These are phyloP conservation scores for Akanthomyces lecanii DNA, from an alignment of 2,329 filamentous ascomycete species.

Conservation along the genomic window DNA sequence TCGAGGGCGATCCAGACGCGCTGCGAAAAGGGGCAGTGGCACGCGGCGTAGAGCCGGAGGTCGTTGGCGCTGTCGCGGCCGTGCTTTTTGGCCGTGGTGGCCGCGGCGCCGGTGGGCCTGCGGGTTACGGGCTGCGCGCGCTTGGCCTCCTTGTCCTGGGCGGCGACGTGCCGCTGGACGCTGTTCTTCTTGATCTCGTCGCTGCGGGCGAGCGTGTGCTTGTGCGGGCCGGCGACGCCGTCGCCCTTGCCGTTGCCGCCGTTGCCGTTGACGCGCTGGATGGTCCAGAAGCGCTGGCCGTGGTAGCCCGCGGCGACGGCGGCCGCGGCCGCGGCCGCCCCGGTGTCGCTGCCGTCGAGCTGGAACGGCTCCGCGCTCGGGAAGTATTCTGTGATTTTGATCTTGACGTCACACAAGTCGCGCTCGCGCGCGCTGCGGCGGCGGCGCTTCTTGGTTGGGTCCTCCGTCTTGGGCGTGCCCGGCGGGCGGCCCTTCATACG, in stretches of 20 bases:
- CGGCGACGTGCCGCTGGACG: conserved; percentile 61
- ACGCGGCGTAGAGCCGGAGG: conserved; percentile 75
- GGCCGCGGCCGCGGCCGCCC: conserved; percentile 18
- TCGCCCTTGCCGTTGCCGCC: conserved; percentile 69
- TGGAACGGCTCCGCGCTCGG: conserved; percentile 41
- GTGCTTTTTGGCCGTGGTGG: conserved; percentile 65
- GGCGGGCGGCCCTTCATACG: conserved; percentile 74
- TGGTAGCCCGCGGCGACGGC: conserved; percentile 36
- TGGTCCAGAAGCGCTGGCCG: conserved; percentile 62
- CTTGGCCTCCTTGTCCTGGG: conserved; percentile 62
- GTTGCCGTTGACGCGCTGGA: conserved; percentile 74
- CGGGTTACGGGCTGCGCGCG: conserved; percentile 65
- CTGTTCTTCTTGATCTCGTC: conserved; percentile 80
- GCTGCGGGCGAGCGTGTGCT: conserved; percentile 67
- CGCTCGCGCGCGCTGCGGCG: conserved; percentile 71
- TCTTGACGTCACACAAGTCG: conserved; percentile 81
- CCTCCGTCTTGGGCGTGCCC: conserved; percentile 73
- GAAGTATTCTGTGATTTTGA: conserved; percentile 79
- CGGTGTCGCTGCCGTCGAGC: conserved; percentile 21
- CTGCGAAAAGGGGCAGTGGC: conserved; percentile 84
- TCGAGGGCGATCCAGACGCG: conserved; percentile 87
- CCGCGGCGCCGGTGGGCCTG: conserved; percentile 67
- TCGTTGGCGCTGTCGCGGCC: conserved; percentile 61
- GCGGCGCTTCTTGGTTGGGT: conserved; percentile 77
- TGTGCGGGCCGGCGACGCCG: conserved; percentile 67